phyloP scores from a whole-genome alignment of 371 early-diverging fungal species.

The Catenaria anguillulae region DNA sequence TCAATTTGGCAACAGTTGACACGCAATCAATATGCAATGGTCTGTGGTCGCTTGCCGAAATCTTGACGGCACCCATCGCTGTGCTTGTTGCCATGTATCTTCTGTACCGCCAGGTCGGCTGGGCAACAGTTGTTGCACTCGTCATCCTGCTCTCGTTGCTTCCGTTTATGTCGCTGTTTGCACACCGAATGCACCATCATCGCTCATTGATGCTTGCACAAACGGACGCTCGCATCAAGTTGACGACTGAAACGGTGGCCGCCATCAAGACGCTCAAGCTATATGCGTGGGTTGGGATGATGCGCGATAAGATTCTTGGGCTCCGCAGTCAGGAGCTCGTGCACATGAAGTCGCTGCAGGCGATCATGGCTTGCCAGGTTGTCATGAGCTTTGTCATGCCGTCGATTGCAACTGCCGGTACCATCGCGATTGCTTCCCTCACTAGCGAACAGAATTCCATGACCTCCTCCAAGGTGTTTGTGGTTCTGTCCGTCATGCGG shows the following conservation, averaged over 20 bases:
- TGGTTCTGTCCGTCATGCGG: constrained; percentile 78
- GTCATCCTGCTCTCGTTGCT: constrained; percentile 53
- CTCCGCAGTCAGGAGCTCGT: constrained; percentile 4
- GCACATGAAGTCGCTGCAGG: background rate
- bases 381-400: constrained; percentile 44
- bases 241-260: constrained; percentile 63
- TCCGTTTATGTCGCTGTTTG: constrained; percentile 43
- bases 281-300: constrained; percentile 3
- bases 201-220: constrained; percentile 77
- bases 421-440: constrained; percentile 59
- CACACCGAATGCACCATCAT: constrained; percentile 43
- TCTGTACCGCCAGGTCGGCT: constrained; percentile 68
- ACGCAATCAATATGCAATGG: constrained; percentile 56
- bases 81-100: constrained; percentile 49
- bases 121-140: constrained; percentile 73
- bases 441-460: constrained; percentile 37
- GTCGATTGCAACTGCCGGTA: constrained; percentile 73
- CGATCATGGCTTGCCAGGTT: background rate
- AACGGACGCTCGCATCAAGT: constrained; percentile 72
- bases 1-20: constrained; percentile 72
- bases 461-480: constrained; percentile 64
- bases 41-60: constrained; percentile 51
- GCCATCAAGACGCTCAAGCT: constrained; percentile 48
- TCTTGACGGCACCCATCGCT: background rate
- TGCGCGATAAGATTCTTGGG: background rate